Evolutionary conservation across 306 rosid genomes (phyloP).

Genomic region (Prunus armeniaca): DNA sequence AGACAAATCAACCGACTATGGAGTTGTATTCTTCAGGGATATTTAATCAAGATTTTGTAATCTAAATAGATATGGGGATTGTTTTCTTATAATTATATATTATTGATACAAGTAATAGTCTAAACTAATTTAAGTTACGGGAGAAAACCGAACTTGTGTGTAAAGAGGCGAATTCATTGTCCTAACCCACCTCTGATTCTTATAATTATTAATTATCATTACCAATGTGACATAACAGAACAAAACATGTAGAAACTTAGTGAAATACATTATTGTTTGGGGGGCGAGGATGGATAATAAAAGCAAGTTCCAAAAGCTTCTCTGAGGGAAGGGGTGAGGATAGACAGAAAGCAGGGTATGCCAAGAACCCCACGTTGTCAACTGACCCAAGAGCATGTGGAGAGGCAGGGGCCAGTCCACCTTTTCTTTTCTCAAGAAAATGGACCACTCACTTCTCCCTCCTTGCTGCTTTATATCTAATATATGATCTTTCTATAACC

Average conservation of each 20-base stretch:
- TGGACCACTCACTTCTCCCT: neutral
- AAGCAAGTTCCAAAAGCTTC: neutral
- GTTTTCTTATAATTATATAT: too few species aligned
- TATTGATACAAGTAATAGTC: too few species aligned
- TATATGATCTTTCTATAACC: neutral
- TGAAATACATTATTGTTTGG: neutral
- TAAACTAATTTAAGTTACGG: too few species aligned
- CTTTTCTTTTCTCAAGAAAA: conserved; percentile 9
- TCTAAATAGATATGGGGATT: neutral
- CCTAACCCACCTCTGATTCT: too few species aligned
- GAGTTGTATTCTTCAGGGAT: neutral
- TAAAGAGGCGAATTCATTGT: too few species aligned
- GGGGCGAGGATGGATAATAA: neutral
- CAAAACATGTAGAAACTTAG: neutral
- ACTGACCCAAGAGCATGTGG: conserved; percentile 19
- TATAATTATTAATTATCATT: too few species aligned
- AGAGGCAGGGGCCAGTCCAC: neutral
- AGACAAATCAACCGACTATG: neutral
- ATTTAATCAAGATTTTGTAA: neutral
- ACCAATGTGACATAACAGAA: neutral
- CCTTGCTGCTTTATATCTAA: neutral
- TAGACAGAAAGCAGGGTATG: neutral
- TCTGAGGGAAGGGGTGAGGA: neutral
- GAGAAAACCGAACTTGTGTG: too few species aligned
- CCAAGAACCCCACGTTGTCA: conserved; percentile 4